phyloP scores from a whole-genome alignment of 164 flowering plant species.

The Nymphaea thermarum region DNA sequence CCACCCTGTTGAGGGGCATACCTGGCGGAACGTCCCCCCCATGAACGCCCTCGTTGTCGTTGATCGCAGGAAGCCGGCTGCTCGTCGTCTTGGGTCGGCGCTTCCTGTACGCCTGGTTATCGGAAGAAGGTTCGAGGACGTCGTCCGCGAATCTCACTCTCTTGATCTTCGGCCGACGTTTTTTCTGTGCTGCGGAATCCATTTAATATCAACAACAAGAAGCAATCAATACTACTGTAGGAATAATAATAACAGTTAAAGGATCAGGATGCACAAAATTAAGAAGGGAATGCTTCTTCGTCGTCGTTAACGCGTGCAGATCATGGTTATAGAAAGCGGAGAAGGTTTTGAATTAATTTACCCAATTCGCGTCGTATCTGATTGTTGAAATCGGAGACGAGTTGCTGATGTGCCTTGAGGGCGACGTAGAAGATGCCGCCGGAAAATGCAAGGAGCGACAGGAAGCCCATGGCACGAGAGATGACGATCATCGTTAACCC shows the following conservation, averaged over 20 bases:
- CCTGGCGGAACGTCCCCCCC: slow-evolving; percentile 1
- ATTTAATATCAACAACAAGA: not conserved
- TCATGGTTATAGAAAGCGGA: too few species aligned
- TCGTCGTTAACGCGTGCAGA: not conserved
- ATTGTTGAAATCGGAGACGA: slow-evolving; percentile 69
- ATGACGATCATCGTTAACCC: too few species aligned
- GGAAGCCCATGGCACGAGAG: slow-evolving; percentile 31
- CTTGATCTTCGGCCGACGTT: slow-evolving; percentile 18
- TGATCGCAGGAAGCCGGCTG: not conserved
- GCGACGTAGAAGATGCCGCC: slow-evolving; percentile 64
- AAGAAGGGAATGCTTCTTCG: too few species aligned
- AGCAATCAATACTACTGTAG: not conserved
- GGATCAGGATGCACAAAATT: not conserved
- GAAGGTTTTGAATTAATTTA: slow-evolving; percentile 1
- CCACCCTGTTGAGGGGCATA: slow-evolving; percentile 29
- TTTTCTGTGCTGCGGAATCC: slow-evolving; percentile 6
- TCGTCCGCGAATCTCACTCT: slow-evolving; percentile 42
- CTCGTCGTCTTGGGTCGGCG: slow-evolving; percentile 1
- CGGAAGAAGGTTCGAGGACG: slow-evolving; percentile 28
- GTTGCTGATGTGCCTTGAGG: slow-evolving; percentile 50
- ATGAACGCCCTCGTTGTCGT: not conserved
- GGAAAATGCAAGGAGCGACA: slow-evolving; percentile 75
- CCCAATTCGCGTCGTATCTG: slow-evolving; percentile 45
- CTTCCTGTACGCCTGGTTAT: slow-evolving; percentile 22
- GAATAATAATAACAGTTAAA: not conserved